Conservation (phyloP, 371 early-diverging fungal species). For the Coemansia sp. region DNA sequence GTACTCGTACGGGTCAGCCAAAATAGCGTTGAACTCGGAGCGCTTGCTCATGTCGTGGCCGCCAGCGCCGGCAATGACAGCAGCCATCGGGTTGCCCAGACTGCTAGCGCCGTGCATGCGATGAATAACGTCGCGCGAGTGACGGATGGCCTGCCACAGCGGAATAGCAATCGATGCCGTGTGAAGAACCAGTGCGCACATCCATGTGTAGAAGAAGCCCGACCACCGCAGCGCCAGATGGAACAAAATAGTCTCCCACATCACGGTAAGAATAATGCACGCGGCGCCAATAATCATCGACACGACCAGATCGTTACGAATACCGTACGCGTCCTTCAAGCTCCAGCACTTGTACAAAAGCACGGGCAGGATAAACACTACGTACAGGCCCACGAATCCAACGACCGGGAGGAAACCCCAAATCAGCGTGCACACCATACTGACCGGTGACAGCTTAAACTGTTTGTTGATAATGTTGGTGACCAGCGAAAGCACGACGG, state of each 20-base stretch:
- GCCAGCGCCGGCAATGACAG: conserved; percentile 37
- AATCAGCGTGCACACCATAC: conserved; percentile 17
- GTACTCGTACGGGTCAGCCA: conserved; percentile 41
- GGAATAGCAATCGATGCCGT: conserved; percentile 25
- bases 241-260: conserved; percentile 36
- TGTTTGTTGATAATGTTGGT: conserved; percentile 37
- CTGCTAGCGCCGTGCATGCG: conserved; percentile 36
- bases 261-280: conserved; percentile 13
- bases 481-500: conserved; percentile 22
- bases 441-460: conserved; percentile 26
- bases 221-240: conserved; percentile 18
- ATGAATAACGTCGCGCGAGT: conserved; percentile 26
- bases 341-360: conserved; percentile 30
- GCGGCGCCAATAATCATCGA: conserved; percentile 20
- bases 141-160: conserved; percentile 17
- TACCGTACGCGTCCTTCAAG: conserved; percentile 46
- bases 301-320: conserved; percentile 40
- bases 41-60: conserved; percentile 23
- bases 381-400: conserved; percentile 1
- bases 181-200: conserved; percentile 25
- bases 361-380: conserved; percentile 22
- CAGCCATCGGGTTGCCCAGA: conserved; percentile 29
- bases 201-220: conserved; percentile 36
- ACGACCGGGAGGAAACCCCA: conserved; percentile 39
- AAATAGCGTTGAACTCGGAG: conserved; percentile 35